Percentiles rank a stretch among this genome's conserved stretches.
phyloP scores from a whole-genome alignment of 2,329 filamentous ascomycete genomes.

The Fusarium chuoi region DNA sequence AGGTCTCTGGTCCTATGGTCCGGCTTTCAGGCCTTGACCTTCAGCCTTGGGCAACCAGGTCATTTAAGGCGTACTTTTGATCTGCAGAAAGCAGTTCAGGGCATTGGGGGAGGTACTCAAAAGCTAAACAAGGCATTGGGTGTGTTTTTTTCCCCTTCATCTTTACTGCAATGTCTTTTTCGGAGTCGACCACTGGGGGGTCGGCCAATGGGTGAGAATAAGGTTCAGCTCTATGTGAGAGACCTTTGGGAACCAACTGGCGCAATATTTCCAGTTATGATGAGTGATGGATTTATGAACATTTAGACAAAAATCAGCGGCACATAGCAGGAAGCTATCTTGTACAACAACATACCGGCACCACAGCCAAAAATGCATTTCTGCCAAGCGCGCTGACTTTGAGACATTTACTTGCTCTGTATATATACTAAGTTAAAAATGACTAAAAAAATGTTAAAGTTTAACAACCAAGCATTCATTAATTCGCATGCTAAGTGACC shows the following conservation, averaged over 20 bases:
- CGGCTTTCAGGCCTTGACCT: conserved; percentile 4
- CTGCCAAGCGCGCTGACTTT: conserved; percentile 18
- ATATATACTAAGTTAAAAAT: conserved; percentile 6
- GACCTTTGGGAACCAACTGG: conserved; percentile 23
- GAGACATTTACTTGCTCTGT: conserved; percentile 8
- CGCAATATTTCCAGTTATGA: conserved; percentile 22
- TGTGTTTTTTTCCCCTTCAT: conserved; percentile 8
- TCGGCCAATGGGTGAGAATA: background rate
- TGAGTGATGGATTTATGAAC: conserved; percentile 40
- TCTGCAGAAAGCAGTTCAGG: conserved; percentile 30
- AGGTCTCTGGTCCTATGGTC: background rate
- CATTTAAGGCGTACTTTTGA: conserved; percentile 21
- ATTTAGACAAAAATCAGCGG: conserved; percentile 36
- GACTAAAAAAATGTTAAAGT: conserved; percentile 3
- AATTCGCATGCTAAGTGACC: background rate
- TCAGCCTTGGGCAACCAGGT: background rate
- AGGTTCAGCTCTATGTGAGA: background rate
- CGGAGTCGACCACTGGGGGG: background rate
- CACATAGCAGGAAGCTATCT: conserved; percentile 27
- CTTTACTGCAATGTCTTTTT: background rate
- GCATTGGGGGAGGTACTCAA: conserved; percentile 29
- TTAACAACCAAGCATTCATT: background rate
- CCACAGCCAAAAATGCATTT: conserved; percentile 15
- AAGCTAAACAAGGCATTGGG: conserved; percentile 33
- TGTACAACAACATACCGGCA: conserved; percentile 33